Percentiles rank a stretch among this genome's conserved stretches.
Evolutionary conservation across 1,284 basidiomycete species (phyloP).

Genomic region (Heterobasidion annosum): DNA sequence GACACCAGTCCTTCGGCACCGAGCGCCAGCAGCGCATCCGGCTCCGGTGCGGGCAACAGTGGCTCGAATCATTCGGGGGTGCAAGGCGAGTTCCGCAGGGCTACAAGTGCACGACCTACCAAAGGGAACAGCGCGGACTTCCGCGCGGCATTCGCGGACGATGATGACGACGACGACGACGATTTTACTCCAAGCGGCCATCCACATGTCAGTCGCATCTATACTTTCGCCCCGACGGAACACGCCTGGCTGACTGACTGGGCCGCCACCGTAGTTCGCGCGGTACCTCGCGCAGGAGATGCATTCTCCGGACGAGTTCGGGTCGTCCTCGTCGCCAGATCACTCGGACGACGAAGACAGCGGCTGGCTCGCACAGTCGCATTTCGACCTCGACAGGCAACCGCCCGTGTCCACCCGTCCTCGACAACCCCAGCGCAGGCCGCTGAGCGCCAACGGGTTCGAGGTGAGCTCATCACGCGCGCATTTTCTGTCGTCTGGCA

Average conservation of each 20-base stretch:
- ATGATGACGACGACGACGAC: slow-evolving; percentile 34
- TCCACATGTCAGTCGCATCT: slow-evolving; percentile 37
- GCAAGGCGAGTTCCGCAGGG: slow-evolving; percentile 50
- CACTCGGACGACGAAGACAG: slow-evolving; percentile 59
- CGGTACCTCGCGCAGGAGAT: slow-evolving; percentile 69
- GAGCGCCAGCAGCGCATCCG: slow-evolving; percentile 13
- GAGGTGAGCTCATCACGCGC: slow-evolving; percentile 35
- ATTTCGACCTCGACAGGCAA: slow-evolving; percentile 47
- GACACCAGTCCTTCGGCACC: slow-evolving; percentile 28
- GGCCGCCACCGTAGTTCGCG: slow-evolving; percentile 47
- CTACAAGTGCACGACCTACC: slow-evolving; percentile 28
- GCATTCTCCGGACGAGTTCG: slow-evolving; percentile 47
- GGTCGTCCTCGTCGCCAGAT: slow-evolving; percentile 32
- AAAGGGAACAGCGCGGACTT: slow-evolving; percentile 60
- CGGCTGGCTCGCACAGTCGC: slow-evolving; percentile 70
- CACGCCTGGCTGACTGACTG: background rate
- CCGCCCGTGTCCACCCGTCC: slow-evolving; percentile 46
- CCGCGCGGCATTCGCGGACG: slow-evolving; percentile 41
- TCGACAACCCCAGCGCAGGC: slow-evolving; percentile 37
- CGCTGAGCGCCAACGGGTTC: slow-evolving; percentile 42
- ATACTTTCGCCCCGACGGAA: background rate
- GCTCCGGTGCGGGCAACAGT: slow-evolving; percentile 10
- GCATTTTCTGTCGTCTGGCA: background rate
- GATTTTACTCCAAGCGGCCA: slow-evolving; percentile 25
- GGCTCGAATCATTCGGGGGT: slow-evolving; percentile 17